Conservation (phyloP, 768 basidiomycete genomes). For the Boletus rubescentipes region DNA sequence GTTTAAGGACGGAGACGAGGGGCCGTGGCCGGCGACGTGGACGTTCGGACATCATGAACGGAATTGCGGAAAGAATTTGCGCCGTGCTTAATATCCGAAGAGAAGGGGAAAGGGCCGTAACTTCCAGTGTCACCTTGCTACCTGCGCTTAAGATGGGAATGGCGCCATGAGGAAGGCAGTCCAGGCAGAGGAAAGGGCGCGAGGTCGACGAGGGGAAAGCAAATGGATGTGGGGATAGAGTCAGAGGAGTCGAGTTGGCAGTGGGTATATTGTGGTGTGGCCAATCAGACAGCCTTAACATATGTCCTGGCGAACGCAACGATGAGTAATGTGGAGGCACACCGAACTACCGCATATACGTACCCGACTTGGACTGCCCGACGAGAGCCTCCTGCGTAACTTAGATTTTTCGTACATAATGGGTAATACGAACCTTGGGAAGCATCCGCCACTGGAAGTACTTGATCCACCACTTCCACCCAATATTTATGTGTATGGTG, state of each 20-base stretch:
- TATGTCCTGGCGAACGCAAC: neutral
- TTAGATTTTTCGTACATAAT: neutral
- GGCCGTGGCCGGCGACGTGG: slow-evolving; percentile 37
- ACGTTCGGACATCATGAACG: slow-evolving; percentile 39
- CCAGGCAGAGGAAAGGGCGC: slow-evolving; percentile 23
- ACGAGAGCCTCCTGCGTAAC: neutral
- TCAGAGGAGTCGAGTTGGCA: slow-evolving; percentile 7
- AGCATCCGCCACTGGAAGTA: slow-evolving; percentile 37
- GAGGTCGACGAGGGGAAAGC: slow-evolving; percentile 5
- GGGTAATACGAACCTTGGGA: slow-evolving; percentile 20
- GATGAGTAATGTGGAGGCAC: neutral
- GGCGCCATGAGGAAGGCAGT: slow-evolving; percentile 11
- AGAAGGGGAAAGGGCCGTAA: slow-evolving; percentile 39
- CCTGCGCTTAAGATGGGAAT: slow-evolving; percentile 17
- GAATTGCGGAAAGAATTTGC: slow-evolving; percentile 44
- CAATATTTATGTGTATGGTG: slow-evolving; percentile 34
- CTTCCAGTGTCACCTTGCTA: slow-evolving; percentile 29
- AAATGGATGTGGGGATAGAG: slow-evolving; percentile 8
- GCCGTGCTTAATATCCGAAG: slow-evolving; percentile 34
- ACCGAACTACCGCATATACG: slow-evolving; percentile 15
- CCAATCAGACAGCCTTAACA: neutral
- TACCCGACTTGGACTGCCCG: slow-evolving; percentile 20
- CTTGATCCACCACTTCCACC: slow-evolving; percentile 33
- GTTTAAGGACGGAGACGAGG: slow-evolving; percentile 38
- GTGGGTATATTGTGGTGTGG: neutral